Evolutionary conservation across 495 filamentous ascomycete genomes (phyloP).

Genomic region (Articulospora tetracladia): DNA sequence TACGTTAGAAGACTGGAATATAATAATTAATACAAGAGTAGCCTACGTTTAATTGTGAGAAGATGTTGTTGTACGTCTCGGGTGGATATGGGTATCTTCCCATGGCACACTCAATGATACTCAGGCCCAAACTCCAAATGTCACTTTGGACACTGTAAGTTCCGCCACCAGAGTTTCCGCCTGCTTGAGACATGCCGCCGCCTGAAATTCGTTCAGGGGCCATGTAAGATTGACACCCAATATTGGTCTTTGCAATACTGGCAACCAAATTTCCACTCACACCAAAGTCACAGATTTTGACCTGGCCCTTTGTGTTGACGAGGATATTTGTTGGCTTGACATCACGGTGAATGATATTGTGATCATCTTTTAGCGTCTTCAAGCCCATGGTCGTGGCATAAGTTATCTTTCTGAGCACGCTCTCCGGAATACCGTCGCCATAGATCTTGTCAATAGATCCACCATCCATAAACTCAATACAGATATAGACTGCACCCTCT

Average conservation of each 20-base stretch:
- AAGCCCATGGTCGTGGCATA: conserved; percentile 89
- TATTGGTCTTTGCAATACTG: conserved; percentile 98
- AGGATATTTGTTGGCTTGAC: conserved; percentile 99
- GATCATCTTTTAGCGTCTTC: conserved; percentile 92
- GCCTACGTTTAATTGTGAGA: conserved; percentile 95
- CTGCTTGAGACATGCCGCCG: conserved; percentile 72
- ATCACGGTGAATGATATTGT: conserved; percentile 98
- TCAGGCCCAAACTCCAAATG: conserved; percentile 93
- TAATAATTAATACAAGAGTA: background rate
- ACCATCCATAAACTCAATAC: conserved; percentile 99
- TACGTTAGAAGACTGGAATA: conserved; percentile 9
- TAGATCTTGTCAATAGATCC: conserved; percentile 98
- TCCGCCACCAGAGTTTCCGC: conserved; percentile 65
- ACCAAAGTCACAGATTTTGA: conserved; percentile 99
- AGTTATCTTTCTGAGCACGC: conserved; percentile 83
- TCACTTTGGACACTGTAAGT: conserved; percentile 98
- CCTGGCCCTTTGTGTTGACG: conserved; percentile 80
- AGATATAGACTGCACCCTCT: conserved; percentile 98
- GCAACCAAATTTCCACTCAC: conserved; percentile 96
- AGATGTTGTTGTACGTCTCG: conserved; percentile 97
- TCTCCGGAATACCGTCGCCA: conserved; percentile 86
- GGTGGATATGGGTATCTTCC: conserved; percentile 96
- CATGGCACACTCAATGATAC: conserved; percentile 94
- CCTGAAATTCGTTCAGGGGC: conserved; percentile 92
- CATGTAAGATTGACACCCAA: conserved; percentile 99